phyloP scores from a whole-genome alignment of 768 basidiomycete genomes.

The Trametes elegans region DNA sequence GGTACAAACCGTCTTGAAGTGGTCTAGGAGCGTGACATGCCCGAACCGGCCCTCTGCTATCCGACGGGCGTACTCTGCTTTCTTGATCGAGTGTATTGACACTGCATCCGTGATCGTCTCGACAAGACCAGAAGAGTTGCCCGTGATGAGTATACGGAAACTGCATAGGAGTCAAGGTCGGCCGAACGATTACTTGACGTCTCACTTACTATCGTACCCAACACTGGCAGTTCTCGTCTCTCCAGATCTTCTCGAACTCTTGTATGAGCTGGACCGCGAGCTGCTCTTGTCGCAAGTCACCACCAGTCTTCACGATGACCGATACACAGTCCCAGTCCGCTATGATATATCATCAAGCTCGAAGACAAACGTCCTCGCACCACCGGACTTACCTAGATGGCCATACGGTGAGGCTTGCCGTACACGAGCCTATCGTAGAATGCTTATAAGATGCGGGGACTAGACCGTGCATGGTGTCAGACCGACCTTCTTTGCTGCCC shows the following conservation, averaged over 20 bases:
- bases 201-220: constrained; percentile 91
- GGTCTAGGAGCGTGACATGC: constrained; percentile 87
- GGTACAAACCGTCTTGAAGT: constrained; percentile 78
- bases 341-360: too few relatives aligned
- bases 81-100: constrained; percentile 99
- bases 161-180: constrained; percentile 37
- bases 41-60: constrained; percentile 77
- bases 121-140: constrained; percentile 88
- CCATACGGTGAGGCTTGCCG: constrained; percentile 94
- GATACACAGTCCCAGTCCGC: constrained; percentile 89
- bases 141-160: constrained; percentile 95
- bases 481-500: constrained; percentile 85
- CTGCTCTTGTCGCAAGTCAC: constrained; percentile 95
- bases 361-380: too few relatives aligned
- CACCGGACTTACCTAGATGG: constrained; percentile 80
- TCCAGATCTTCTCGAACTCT: constrained; percentile 93
- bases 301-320: constrained; percentile 98
- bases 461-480: neutral
- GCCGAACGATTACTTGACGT: too few relatives aligned
- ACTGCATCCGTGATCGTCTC: constrained; percentile 99
- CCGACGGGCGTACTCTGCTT: constrained; percentile 92
- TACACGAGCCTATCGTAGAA: constrained; percentile 69
- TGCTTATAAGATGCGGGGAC: neutral
- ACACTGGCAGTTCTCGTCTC: constrained; percentile 86
- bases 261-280: constrained; percentile 93